Base-by-base conservation (phyloP, 768 basidiomycete species). In the Cyclocybe cylindracea region DNA sequence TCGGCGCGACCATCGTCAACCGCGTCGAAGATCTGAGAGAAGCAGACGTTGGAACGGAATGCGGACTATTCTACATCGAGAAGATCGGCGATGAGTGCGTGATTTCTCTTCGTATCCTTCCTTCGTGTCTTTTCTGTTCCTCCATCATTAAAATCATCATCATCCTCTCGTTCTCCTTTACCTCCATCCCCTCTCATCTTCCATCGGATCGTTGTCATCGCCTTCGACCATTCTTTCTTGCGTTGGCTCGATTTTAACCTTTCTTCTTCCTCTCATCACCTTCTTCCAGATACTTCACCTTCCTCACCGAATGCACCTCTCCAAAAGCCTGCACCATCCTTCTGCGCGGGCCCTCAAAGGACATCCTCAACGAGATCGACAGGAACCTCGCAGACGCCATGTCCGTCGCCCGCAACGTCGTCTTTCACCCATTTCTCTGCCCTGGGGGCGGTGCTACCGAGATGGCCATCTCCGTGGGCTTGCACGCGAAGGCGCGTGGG, bases 301-400 rank as follows among this genome's bases (percentile, higher is more conserved):
- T 98, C 85, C 24, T 24, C 24, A 24, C 24, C 24, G 24, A 24
- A 65, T 99, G 97, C 75, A 72, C 74, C 34, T 76, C 79, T 10
- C 97, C 97, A 4, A 96, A 97, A 74, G 97, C 96, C 1, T 98
- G 97, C 80, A 98, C 96, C 9, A 94, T 98, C 71, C 84, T 99
- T 42, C 89, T 99, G 10, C 93, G 96, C 38, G 95, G 97, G 1
- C 97, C 97, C 0, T 96, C 94, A 2, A 99, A 98, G 70, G 97
- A 98, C 64, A 94, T 98, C 61, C 78, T 99, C 44, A 97, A 98
- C 70, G 97, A 98, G 74, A 92, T 98, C 60, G 97, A 98, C 69
- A 85, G 96, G 45, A 99, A 98, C 71, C 81, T 98, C 31, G 93
- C 94, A 2, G 97, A 99, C 61, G 97, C 96, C 33, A 98, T 99